Base-by-base conservation (phyloP, 2,329 filamentous ascomycete genomes). In the Colletotrichum theobromicola region DNA sequence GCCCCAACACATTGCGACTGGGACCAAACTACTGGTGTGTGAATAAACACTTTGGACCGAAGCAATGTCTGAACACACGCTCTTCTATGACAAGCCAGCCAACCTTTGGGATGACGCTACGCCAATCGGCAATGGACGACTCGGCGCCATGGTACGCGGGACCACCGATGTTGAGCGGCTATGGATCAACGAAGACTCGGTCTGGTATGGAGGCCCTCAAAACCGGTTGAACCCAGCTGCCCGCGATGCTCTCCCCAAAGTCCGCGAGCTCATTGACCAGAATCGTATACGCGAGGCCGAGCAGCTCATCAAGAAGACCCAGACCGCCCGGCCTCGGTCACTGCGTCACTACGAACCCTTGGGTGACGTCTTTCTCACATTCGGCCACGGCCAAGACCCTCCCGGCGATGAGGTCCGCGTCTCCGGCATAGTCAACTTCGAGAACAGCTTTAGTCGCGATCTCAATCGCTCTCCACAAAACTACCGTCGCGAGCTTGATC, bases 51-150 rank as follows among this genome's bases (percentile, higher is more conserved):
- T 9, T 46, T 46, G 37, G 18, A 46, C 5, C 2, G 7, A 21
- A 13, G 6, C 42, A 13, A 50, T 50, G 42, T 5, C 42, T 12
- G 42, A 50, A 12, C n/a, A 50, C 42, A 50, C 12, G n/a, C 42
- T 50, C n/a, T 50, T 50, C n/a, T 50, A 50, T 3, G n/a, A 50
- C 12, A 50, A 50, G n/a, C 42, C 42, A 12, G 42, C 42, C 6
- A 50, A 50, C 10, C 42, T 50, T 50, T 50, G 42, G 42, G 42
- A 50, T 21, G 74, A 76, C n/a, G 69, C 63, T 15, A 55, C 86
- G 2, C 85, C 85, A 5, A 80, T 87, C 62, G 86, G 86, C 12
- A 88, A 87, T 75, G 86, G 86, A n/a, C 81, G 85, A 37, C 69
- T 79, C 2, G 77, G 77, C 32, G 76, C 76, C 42, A 86, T 86